Evolutionary conservation across 768 basidiomycete species (phyloP).

Genomic region (Russula ochroleuca): DNA sequence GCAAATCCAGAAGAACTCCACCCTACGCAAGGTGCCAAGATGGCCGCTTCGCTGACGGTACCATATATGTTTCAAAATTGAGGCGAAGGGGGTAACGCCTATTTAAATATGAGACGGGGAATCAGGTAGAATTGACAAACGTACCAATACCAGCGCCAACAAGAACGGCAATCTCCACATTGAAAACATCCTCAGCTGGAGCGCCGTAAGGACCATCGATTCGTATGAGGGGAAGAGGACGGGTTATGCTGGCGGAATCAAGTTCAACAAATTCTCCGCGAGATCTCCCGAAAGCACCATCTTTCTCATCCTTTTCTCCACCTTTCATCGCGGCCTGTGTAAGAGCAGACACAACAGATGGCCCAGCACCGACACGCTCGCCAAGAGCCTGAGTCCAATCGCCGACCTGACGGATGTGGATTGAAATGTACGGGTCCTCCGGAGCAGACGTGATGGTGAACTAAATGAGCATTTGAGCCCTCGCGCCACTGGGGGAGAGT

Average conservation of each 20-base stretch:
- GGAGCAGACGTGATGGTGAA: slow-evolving; percentile 96
- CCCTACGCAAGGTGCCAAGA: slow-evolving; percentile 75
- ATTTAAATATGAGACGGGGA: slow-evolving; percentile 10
- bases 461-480: slow-evolving; percentile 38
- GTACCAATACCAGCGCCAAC: slow-evolving; percentile 90
- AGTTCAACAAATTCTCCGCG: slow-evolving; percentile 84
- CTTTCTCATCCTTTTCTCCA: slow-evolving; percentile 53
- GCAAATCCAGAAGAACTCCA: slow-evolving; percentile 94
- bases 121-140: slow-evolving; percentile 1
- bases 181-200: slow-evolving; percentile 87
- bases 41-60: slow-evolving; percentile 78
- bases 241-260: slow-evolving; percentile 46
- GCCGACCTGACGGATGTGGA: slow-evolving; percentile 92
- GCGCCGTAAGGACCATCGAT: slow-evolving; percentile 94
- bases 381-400: slow-evolving; percentile 84
- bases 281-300: slow-evolving; percentile 35
- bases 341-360: slow-evolving; percentile 70
- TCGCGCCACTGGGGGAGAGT: background rate
- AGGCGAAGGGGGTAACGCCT: slow-evolving; percentile 93
- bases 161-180: slow-evolving; percentile 81
- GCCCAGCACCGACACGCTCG: slow-evolving; percentile 78
- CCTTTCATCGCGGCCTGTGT: slow-evolving; percentile 77
- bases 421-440: slow-evolving; percentile 86
- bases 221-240: slow-evolving; percentile 61
- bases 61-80: slow-evolving; percentile 95